Evolutionary conservation across 495 filamentous ascomycete genomes (phyloP), one percentile per base, ranked within the genome.

Genomic region (Penicillium canescens): DNA sequence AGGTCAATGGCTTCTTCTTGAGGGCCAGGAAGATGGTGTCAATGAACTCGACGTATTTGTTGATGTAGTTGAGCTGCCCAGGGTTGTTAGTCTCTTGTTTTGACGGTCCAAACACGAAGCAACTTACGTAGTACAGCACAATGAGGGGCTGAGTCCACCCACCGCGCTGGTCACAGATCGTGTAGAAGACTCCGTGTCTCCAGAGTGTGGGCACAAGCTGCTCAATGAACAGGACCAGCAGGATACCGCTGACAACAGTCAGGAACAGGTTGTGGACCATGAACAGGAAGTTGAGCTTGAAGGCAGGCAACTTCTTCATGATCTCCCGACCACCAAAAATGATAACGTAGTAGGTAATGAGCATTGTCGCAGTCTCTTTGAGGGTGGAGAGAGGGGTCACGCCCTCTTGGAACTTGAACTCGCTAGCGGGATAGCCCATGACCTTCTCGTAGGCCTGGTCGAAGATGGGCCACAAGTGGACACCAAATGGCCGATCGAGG

Each of bases 401-500:
- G 31, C 80, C 82, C 46, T 77, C 70, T 33, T 73, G 66, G 71
- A 88, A 88, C 21, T 73, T 67, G 67, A 86, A 87, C 23, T 85
- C 71, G 57, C 79, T 77, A 41, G 85, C 74, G 20, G 80, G 74
- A 67, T 84, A 85, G 50, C 92, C 93, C 48, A 78, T 80, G 42
- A 90, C 81, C 34, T 71, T 65, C 68, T 86, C 84, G 73, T 87
- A 97, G 62, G 80, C 85, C 74, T 89, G 84, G 75, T 86, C 86
- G 82, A 98, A 98, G 74, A 94, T 82, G 54, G 94, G 93, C 94
- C 94, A 98, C 73, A 98, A 73, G 39, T 88, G 76, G 54, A 97
- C 78, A 66, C 92, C 94, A 67, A 98, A 97, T 11, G 94, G 94
- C 60, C 89, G 83, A 69, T 97, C 92, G 59, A 97, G 78, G 34